Evolutionary conservation across 768 basidiomycete genomes (phyloP).

Genomic region (Obba rivulosa): DNA sequence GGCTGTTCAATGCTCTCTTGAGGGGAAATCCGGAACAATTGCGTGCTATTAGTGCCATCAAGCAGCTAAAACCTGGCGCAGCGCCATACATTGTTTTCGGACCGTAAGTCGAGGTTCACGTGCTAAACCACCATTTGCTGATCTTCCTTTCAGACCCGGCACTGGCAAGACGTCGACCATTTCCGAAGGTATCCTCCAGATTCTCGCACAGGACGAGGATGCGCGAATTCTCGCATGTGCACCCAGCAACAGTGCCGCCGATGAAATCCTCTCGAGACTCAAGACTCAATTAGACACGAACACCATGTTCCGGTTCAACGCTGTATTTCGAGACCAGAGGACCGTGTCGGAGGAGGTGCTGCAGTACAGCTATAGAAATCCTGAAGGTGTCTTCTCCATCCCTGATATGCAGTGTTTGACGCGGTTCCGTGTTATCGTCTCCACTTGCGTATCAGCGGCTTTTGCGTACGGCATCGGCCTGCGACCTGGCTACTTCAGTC

Average conservation of each 20-base stretch:
- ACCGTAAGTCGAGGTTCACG: conserved; percentile 39
- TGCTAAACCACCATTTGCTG: background rate
- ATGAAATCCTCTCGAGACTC: conserved; percentile 47
- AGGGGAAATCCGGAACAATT: conserved; percentile 42
- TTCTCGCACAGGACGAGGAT: conserved; percentile 36
- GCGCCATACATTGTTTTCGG: conserved; percentile 59
- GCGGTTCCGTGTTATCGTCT: conserved; percentile 50
- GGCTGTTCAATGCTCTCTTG: conserved; percentile 25
- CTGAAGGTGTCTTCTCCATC: conserved; percentile 36
- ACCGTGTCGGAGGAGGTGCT: conserved; percentile 34
- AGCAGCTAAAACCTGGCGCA: conserved; percentile 38
- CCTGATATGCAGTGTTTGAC: conserved; percentile 36
- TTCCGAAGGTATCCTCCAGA: conserved; percentile 57
- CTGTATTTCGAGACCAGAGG: conserved; percentile 40
- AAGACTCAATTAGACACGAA: conserved; percentile 23
- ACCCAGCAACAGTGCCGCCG: conserved; percentile 65
- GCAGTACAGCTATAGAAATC: conserved; percentile 33
- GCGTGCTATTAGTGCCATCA: conserved; percentile 45
- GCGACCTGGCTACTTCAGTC: conserved; percentile 54
- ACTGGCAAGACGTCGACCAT: conserved; percentile 67
- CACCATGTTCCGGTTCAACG: conserved; percentile 52
- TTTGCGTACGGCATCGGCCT: conserved; percentile 53
- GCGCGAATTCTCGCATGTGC: conserved; percentile 57
- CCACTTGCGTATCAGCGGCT: conserved; percentile 61
- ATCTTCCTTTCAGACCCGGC: conserved; percentile 26